Evolutionary conservation across 257 asterid genomes (phyloP).

Genomic region (Rauvolfia tetraphylla): DNA sequence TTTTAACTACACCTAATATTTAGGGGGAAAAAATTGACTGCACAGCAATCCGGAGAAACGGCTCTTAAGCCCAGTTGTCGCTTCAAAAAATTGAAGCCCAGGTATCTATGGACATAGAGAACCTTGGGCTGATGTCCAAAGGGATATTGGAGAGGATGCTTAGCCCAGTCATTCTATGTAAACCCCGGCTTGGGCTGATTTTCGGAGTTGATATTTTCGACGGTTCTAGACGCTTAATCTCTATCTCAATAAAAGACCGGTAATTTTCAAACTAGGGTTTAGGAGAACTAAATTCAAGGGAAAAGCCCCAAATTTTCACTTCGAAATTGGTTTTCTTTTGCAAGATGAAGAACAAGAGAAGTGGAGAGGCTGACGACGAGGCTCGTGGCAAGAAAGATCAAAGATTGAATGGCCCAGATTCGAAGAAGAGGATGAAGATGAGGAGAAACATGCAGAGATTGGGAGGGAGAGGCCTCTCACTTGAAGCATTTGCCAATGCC

Average conservation of each 20-base stretch:
- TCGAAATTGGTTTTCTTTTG: background rate
- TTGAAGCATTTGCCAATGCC: constrained; percentile 77
- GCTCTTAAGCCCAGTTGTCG: no score
- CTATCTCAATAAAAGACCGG: no score
- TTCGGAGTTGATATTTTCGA: background rate
- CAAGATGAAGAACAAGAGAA: constrained; percentile 13
- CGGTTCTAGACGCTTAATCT: background rate
- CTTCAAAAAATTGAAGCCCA: no score
- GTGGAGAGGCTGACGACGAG: background rate
- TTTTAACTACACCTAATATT: no score
- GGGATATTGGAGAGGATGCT: no score
- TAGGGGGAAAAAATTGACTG: no score
- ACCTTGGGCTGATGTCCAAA: no score
- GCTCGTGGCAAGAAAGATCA: constrained; percentile 3
- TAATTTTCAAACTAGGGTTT: background rate
- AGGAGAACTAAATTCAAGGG: background rate
- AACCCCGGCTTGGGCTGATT: background rate
- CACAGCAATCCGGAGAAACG: no score
- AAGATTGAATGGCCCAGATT: constrained; percentile 28
- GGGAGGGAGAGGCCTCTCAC: constrained; percentile 87
- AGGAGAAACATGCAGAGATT: constrained; percentile 71
- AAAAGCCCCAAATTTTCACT: background rate
- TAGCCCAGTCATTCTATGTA: no score
- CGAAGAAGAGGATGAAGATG: constrained; percentile 47
- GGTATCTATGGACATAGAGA: no score